Base-by-base conservation (phyloP, 805 yeast species). In the Barnettozyma salicaria region DNA sequence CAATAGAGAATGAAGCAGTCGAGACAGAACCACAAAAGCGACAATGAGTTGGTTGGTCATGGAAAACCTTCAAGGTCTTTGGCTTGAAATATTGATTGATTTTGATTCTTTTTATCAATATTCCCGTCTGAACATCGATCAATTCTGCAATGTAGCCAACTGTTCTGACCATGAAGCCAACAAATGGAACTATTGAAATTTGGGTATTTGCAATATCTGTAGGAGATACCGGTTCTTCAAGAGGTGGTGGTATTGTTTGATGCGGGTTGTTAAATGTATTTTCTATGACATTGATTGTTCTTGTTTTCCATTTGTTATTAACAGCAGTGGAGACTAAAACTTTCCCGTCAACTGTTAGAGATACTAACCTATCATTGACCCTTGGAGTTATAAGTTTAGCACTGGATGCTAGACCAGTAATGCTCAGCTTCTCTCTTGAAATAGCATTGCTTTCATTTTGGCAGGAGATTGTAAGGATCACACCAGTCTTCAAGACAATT, bases 1-100 rank as follows among this genome's bases (percentile, higher is more conserved):
- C 79, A 16, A 86, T 64, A 1, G 90, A 79, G 36, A 87, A 69
- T 4, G 89, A 72, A 17, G 76, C 70, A 27, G 87, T 72, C 0
- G 95, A 80, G 0, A 84, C 87, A 63, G 94, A 81, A 3, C 96
- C 96, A 64, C 96, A 87, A 59, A 87, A 87, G 31, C 82, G 71
- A 60, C 96, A 87, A 61, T 87, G 95, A 1, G 87, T 78, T 6
- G 95, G 94, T 47, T 80, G 87, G 29, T 83, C 80, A 54, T 87
- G 95, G 44, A 85, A 76, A 1, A 83, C 92, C 39, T 68, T 64
- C 43, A 87, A 70, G 0, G 81, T 55, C 2, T 72, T 72, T 3
- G 38, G 45, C 27, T 75, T 76, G 61, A 76, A 30, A 10, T 18
- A 79, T 25, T 71, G 71, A 1, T 80, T 84, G 31, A 87, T 73